Conservation (phyloP, 192 early-diverging fungal species). For the Allomyces macrogynus region DNA sequence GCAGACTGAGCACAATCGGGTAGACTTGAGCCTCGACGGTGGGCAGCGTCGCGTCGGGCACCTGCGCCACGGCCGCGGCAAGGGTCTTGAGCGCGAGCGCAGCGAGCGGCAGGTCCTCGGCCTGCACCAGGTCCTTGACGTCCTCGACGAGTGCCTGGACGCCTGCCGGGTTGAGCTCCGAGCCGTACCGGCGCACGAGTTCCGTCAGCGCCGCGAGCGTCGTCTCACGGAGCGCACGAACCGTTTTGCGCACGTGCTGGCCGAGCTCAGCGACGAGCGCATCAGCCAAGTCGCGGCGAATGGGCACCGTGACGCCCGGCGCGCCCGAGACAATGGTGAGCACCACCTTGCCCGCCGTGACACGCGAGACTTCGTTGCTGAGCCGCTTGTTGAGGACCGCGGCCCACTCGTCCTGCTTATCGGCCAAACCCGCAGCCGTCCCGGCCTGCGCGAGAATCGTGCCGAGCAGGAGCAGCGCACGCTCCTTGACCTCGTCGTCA, state of each 20-base stretch:
- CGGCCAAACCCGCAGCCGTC: slow-evolving; percentile 20
- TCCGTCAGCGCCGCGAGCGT: not conserved
- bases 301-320: not conserved
- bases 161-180: not conserved
- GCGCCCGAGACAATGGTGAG: slow-evolving; percentile 19
- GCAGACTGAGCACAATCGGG: too few relatives aligned
- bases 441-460: slow-evolving; percentile 45
- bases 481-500: slow-evolving; percentile 74
- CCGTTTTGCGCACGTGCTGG: not conserved
- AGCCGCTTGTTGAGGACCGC: slow-evolving; percentile 52
- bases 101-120: not conserved
- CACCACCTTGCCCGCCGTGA: slow-evolving; percentile 50
- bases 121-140: not conserved
- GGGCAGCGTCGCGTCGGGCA: too few relatives aligned
- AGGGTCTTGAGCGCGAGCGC: not conserved
- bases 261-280: not conserved
- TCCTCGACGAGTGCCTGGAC: not conserved
- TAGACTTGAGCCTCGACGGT: too few relatives aligned
- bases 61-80: too few relatives aligned
- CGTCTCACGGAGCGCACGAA: not conserved
- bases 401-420: slow-evolving; percentile 18
- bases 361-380: slow-evolving; percentile 58
- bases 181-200: not conserved
- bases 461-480: slow-evolving; percentile 49
- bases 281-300: too few relatives aligned